These are phyloP conservation scores for Neurospora sp. DNA, from an alignment of 495 filamentous ascomycete species.

Conservation along the genomic window DNA sequence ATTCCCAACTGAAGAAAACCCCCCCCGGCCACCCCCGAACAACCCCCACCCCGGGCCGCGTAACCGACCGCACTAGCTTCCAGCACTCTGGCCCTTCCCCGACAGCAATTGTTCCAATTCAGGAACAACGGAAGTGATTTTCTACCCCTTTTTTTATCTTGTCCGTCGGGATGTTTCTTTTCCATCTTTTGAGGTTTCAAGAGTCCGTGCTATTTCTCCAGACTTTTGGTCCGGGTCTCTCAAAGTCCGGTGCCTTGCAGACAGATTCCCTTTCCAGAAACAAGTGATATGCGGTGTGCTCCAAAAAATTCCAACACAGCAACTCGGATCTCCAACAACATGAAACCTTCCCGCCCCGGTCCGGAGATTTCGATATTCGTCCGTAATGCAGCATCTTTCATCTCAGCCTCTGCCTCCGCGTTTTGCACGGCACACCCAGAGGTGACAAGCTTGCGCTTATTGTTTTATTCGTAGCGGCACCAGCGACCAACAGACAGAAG, in stretches of 20 bases:
- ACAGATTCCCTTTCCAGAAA: no score
- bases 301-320: no score
- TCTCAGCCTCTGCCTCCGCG: neutral
- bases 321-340: neutral
- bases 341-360: neutral
- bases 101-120: neutral
- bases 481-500: neutral
- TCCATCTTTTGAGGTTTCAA: neutral
- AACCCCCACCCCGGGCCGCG: neutral
- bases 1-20: neutral
- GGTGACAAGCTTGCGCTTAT: neutral
- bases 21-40: neutral
- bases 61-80: neutral
- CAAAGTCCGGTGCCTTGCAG: no score
- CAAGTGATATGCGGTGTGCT: no score
- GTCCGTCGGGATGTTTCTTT: neutral
- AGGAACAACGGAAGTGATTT: neutral
- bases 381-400: neutral
- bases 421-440: neutral
- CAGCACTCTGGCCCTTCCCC: no score
- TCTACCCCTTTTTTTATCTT: neutral
- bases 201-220: no score
- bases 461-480: neutral
- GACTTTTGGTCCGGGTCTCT: no score
- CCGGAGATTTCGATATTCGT: neutral